Evolutionary conservation across 306 rosid genomes (phyloP).

Genomic region (Malus sylvestris): DNA sequence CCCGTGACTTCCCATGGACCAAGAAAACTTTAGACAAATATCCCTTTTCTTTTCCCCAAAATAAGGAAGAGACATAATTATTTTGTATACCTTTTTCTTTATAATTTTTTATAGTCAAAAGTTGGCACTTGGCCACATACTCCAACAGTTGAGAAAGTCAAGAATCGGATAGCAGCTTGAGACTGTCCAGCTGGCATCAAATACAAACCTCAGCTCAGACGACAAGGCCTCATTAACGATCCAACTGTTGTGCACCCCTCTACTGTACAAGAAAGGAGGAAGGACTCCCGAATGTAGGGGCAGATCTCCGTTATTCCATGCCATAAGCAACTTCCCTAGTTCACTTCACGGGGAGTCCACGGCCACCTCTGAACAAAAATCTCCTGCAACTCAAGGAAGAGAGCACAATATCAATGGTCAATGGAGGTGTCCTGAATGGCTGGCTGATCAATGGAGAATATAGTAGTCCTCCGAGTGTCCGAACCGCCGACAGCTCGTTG

Average conservation of each 20-base stretch:
- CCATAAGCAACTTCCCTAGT: conserved; percentile 42
- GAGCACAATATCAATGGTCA: conserved; percentile 17
- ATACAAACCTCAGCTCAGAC: conserved; percentile 68
- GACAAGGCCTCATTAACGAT: conserved; percentile 67
- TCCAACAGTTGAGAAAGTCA: too few relatives aligned
- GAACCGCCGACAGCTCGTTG: conserved; percentile 13
- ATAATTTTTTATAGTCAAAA: too few relatives aligned
- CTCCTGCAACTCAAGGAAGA: conserved; percentile 59
- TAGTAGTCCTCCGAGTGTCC: conserved; percentile 37
- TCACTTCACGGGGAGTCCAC: conserved; percentile 40
- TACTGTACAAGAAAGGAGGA: conserved; percentile 86
- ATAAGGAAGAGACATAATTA: too few relatives aligned
- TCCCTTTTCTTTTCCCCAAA: too few relatives aligned
- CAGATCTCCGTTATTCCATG: conserved; percentile 65
- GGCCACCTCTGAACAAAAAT: conserved; percentile 30
- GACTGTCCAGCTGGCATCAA: conserved; percentile 77
- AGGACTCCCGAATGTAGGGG: conserved; percentile 82
- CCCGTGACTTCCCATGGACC: too few relatives aligned
- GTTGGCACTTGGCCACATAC: too few relatives aligned
- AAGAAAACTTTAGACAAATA: too few relatives aligned
- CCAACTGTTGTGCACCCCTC: conserved; percentile 74
- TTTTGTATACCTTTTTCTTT: too few relatives aligned
- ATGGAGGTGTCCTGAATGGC: conserved; percentile 10
- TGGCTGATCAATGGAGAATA: conserved; percentile 19
- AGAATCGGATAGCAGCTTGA: conserved; percentile 42